Conservation (phyloP, 805 yeast species). For the Saccharomycopsis sp. region DNA sequence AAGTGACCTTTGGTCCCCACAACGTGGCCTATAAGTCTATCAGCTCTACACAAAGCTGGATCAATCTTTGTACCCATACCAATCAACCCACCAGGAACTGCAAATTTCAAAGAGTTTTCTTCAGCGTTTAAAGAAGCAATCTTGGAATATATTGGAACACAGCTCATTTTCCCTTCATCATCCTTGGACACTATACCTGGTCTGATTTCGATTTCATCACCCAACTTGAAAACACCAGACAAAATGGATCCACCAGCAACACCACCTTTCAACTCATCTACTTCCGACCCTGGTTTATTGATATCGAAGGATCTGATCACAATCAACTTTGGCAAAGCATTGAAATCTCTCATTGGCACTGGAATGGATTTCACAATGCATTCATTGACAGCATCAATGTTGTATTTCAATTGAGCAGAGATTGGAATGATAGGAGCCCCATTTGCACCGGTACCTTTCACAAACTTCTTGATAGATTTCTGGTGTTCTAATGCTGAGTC, state of each 20-base stretch:
- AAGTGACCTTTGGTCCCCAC: constrained; percentile 95
- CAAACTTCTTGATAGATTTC: constrained; percentile 82
- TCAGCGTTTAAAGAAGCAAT: constrained; percentile 94
- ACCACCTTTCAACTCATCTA: constrained; percentile 97
- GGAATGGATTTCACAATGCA: constrained; percentile 93
- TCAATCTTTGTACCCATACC: constrained; percentile 99
- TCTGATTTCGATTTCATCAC: constrained; percentile 97
- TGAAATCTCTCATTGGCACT: constrained; percentile 91
- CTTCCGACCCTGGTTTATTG: constrained; percentile 97
- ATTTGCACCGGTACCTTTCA: constrained; percentile 97
- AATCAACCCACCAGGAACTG: constrained; percentile 99
- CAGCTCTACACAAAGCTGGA: constrained; percentile 98
- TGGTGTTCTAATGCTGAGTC: constrained; percentile 94
- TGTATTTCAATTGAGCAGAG: constrained; percentile 96
- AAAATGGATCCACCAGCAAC: constrained; percentile 99
- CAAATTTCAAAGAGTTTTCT: constrained; percentile 94
- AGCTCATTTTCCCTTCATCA: constrained; percentile 72
- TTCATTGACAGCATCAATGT: constrained; percentile 97
- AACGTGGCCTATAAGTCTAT: constrained; percentile 97
- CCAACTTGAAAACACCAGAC: constrained; percentile 92
- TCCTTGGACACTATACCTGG: constrained; percentile 98
- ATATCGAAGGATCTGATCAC: constrained; percentile 98
- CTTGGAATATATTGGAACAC: constrained; percentile 91
- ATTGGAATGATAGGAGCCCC: constrained; percentile 99
- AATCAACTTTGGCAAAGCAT: constrained; percentile 87